These are phyloP conservation scores for Lachnum nothofagi DNA, from an alignment of 2,329 filamentous ascomycete genomes.

Conservation along the genomic window DNA sequence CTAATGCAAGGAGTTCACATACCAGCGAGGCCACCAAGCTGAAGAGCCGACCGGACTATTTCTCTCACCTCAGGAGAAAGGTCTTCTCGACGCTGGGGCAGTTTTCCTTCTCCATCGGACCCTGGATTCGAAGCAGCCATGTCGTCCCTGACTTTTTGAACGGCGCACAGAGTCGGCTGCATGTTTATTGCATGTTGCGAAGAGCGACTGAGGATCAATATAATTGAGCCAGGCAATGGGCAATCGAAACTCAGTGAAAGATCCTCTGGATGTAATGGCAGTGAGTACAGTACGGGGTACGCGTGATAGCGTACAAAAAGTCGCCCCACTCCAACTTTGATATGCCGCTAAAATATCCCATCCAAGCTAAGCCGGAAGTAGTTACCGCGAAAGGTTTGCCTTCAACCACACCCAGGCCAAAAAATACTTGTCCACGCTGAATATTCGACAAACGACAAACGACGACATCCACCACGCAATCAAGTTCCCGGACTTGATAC, in stretches of 20 bases:
- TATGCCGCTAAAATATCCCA: too few species aligned
- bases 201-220: neutral
- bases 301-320: too few species aligned
- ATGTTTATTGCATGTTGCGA: constrained; percentile 9
- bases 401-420: too few species aligned
- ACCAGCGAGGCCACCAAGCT: constrained; percentile 26
- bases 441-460: too few species aligned
- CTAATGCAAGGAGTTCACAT: neutral
- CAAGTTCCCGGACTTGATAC: constrained; percentile 23
- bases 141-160: constrained; percentile 25
- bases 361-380: too few species aligned
- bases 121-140: constrained; percentile 16
- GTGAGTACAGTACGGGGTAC: too few species aligned
- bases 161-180: constrained; percentile 25
- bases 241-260: too few species aligned
- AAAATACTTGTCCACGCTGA: too few species aligned
- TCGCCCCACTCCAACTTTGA: too few species aligned
- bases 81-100: constrained; percentile 9
- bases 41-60: constrained; percentile 48
- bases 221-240: neutral
- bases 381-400: too few species aligned
- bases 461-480: constrained; percentile 11
- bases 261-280: too few species aligned
- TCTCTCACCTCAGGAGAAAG: constrained; percentile 42
- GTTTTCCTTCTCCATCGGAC: constrained; percentile 1